phyloP scores from a whole-genome alignment of 164 flowering plant species.

The Chimonanthus praecox region DNA sequence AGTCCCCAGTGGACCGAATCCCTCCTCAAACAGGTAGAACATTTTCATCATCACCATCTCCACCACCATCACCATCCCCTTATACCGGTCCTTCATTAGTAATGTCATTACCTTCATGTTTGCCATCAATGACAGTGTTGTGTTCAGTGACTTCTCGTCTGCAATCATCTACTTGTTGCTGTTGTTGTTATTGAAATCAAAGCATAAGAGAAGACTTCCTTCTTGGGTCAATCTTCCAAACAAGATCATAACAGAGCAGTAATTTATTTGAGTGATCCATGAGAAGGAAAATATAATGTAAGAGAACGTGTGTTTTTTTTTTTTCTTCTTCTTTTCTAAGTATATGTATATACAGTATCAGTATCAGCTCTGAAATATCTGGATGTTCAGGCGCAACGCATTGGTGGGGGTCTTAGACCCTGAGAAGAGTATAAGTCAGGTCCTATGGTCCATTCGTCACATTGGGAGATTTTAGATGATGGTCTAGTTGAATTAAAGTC shows the following conservation, averaged over 20 bases:
- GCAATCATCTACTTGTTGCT: not conserved
- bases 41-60: not conserved
- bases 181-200: no score
- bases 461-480: accelerated
- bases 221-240: not conserved
- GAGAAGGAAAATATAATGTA: not conserved
- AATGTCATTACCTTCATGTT: not conserved
- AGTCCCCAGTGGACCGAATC: conserved; percentile 91
- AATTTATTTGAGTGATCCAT: not conserved
- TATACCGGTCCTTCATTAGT: not conserved
- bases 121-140: not conserved
- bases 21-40: conserved; percentile 42
- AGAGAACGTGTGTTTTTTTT: not conserved
- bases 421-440: no score
- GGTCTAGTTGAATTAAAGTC: no score
- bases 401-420: no score
- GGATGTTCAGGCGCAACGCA: no score
- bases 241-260: not conserved
- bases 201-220: no score
- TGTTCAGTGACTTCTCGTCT: not conserved
- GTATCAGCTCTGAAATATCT: no score
- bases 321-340: not conserved
- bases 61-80: not conserved
- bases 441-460: no score
- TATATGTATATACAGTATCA: no score